Base-by-base conservation (phyloP, 169 alveolate genomes). In the Cryptosporidium felis region DNA sequence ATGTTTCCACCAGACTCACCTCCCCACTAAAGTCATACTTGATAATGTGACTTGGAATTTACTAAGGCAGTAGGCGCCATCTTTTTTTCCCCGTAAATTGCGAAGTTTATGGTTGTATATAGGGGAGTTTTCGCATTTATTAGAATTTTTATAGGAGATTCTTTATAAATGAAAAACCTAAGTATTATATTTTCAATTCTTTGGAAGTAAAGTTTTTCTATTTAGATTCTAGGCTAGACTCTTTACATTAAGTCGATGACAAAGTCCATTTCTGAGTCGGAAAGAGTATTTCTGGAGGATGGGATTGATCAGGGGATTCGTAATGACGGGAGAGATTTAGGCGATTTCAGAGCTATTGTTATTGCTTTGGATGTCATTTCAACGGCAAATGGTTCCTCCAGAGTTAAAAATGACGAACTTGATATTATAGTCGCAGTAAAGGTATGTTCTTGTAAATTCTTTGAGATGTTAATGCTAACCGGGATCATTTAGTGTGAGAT, bases 261-360 rank as follows among this genome's bases (percentile, higher is more conserved):
- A 9, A 74, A 38, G 46, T 58, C 56, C 3, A 74, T 74, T 14
- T 74, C 85, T 38, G 67, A 53, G 36, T 74, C 85, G 5, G 85
- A 74, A 53, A 49, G 36, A 32, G 32, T 36, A 1, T 74, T 74
- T 49, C 23, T 74, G 16, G 85, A 74, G 36, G 67, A 74, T 53
- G 85, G 85, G 14, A 36, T 74, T 74, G 85, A 74, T 18, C 85
- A 74, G 23, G 85, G 85, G 12, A 74, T 74, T 56, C 63, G 85
- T 1, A 74, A 74, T 74, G 85, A 74, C 12, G 85, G 85, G 21
- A 74, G 85, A 56, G 66, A 36, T 32, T 21, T 74, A 23, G 28
- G 36, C 36, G 85, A 74, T 41, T 74, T 74, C 41, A 74, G 85
- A 14, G 44, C 42, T 8, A 49, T 56, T 26, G 40, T 38, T 38